Conservation (phyloP, 2,329 filamentous ascomycete species). For the Chaetomium sp. region DNA sequence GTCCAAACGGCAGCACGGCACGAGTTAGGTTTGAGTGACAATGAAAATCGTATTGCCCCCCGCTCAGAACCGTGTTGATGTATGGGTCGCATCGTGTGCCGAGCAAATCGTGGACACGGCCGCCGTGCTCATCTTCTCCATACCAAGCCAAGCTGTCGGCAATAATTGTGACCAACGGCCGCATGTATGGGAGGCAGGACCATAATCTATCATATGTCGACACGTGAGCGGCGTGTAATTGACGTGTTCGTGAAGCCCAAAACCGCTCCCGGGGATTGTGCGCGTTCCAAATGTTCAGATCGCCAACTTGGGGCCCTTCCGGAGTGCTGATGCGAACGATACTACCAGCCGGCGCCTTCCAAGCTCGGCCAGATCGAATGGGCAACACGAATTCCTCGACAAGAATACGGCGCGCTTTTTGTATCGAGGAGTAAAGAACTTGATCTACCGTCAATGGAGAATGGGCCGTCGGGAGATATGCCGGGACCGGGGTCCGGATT, state of each 20-base stretch:
- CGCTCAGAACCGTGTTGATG: slow-evolving; percentile 66
- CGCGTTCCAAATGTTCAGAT: slow-evolving; percentile 75
- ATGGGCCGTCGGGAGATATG: slow-evolving; percentile 23
- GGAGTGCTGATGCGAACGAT: slow-evolving; percentile 71
- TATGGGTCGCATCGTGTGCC: slow-evolving; percentile 83
- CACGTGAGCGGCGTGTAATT: slow-evolving; percentile 72
- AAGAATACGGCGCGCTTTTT: slow-evolving; percentile 37
- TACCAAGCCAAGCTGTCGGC: slow-evolving; percentile 60
- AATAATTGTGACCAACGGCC: slow-evolving; percentile 66
- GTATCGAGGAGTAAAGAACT: slow-evolving; percentile 55
- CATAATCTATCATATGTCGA: slow-evolving; percentile 66
- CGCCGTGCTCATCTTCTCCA: slow-evolving; percentile 55
- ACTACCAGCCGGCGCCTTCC: slow-evolving; percentile 60
- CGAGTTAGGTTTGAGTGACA: slow-evolving; percentile 78
- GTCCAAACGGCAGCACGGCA: slow-evolving; percentile 60
- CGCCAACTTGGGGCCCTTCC: slow-evolving; percentile 73
- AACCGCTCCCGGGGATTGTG: slow-evolving; percentile 73
- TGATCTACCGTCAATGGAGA: slow-evolving; percentile 34
- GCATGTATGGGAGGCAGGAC: slow-evolving; percentile 70
- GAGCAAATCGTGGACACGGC: slow-evolving; percentile 69
- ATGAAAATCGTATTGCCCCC: slow-evolving; percentile 70
- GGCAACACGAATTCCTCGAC: slow-evolving; percentile 56
- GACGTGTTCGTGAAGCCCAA: slow-evolving; percentile 73
- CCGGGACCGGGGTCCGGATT: slow-evolving; percentile 36
- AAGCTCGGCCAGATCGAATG: slow-evolving; percentile 67